Percentiles rank a stretch among this genome's conserved stretches.
Evolutionary conservation across 805 yeast species (phyloP).

Genomic region (Candida awuae): DNA sequence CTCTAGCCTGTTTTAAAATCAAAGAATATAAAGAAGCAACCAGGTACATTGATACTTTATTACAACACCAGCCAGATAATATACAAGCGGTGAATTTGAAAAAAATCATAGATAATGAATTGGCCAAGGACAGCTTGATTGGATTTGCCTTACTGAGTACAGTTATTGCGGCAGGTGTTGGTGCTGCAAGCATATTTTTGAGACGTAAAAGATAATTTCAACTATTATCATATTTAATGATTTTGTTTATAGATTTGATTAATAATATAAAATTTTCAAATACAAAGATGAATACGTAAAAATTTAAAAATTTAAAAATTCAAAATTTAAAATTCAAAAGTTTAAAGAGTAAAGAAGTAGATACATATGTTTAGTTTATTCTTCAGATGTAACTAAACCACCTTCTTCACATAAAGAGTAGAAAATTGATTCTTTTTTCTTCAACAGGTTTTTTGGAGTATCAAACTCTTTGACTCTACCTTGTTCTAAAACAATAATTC

Average conservation of each 20-base stretch:
- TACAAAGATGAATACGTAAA: neutral
- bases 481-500: conserved; percentile 65
- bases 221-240: neutral
- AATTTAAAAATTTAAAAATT: neutral
- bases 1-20: conserved; percentile 80
- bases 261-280: too few relatives aligned
- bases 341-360: neutral
- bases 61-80: conserved; percentile 77
- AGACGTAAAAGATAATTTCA: conserved; percentile 3
- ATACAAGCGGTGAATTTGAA: conserved; percentile 66
- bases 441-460: conserved; percentile 57
- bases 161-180: conserved; percentile 75
- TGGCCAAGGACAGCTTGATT: conserved; percentile 79
- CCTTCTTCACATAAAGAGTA: conserved; percentile 78
- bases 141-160: conserved; percentile 88
- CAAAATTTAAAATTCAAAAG: too few relatives aligned
- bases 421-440: conserved; percentile 60
- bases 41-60: conserved; percentile 70
- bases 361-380: neutral
- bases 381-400: conserved; percentile 34
- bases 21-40: conserved; percentile 85
- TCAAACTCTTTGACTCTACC: conserved; percentile 76
- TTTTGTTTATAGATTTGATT: too few relatives aligned
- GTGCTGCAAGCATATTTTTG: conserved; percentile 20
- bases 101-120: conserved; percentile 71